Base-by-base conservation (phyloP, 2,329 filamentous ascomycete genomes). In the Colletotrichum cereale region DNA sequence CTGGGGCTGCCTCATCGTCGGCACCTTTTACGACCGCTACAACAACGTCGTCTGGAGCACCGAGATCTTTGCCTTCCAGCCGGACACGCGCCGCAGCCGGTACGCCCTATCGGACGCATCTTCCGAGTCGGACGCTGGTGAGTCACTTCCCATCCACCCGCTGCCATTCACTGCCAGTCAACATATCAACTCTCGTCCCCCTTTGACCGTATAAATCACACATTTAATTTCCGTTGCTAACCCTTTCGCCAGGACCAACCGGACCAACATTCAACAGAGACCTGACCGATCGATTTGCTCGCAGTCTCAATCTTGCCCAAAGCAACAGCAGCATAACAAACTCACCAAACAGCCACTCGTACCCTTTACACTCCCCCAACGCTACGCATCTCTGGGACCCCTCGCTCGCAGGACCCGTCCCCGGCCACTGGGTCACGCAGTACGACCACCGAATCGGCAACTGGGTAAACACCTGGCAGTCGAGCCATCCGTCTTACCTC, bases 1-100 rank as follows among this genome's bases (percentile, higher is more conserved):
- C 69, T 87, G 84, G 83, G 85, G 82, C 21, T 86, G 82, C 81
- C 79, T 87, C 57, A 79, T 86, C 29, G 79, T 86, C 18, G 85
- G 81, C 0, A 82, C 82, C 0, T 88, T 87, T 64, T 86, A 85
- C 76, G 84, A 88, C 78, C 65, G 73, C 1, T 66, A 81, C 12
- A 80, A 82, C 52, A 78, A 76, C 42, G 76, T 81, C 5, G 69
- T 88, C 48, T 88, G 85, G 84, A 86, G 84, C 56, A 84, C 80
- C 0, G 81, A 87, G 76, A 66, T 86, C 26, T 83, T 87, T 50
- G 62, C 61, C 3, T 52, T 50, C 7, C 66, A 73, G 34, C 66
- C 52, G 11, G 66, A 67, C 48, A 53, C 56, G 1, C 53, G 66
- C 34, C 40, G 48, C 8, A 42, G 60, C 5, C 44, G 53, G 12